Percentiles rank a stretch among this genome's conserved stretches.
Conservation (phyloP, 768 basidiomycete species). For the Podaxis mareebaensis region DNA sequence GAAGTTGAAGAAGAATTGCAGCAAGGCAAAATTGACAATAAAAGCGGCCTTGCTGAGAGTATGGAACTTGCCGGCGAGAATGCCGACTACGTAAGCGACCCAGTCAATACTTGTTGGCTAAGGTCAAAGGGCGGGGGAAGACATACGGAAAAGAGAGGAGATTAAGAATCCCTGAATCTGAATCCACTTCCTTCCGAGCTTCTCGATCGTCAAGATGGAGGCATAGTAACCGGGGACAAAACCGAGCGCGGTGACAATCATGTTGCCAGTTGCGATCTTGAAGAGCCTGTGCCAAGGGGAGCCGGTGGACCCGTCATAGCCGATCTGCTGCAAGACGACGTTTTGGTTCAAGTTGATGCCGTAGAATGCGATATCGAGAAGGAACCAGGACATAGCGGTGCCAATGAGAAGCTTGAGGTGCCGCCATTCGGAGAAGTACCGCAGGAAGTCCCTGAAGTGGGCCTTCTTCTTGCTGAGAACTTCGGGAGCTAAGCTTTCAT, state of each 20-base stretch:
- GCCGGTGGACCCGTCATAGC: constrained; percentile 58
- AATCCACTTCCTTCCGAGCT: constrained; percentile 72
- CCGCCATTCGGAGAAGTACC: constrained; percentile 73
- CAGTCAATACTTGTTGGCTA: not conserved
- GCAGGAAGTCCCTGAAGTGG: constrained; percentile 60
- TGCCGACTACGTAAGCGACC: constrained; percentile 44
- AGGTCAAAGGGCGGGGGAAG: constrained; percentile 10
- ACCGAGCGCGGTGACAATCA: constrained; percentile 74
- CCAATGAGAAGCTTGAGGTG: constrained; percentile 69
- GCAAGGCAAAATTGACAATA: constrained; percentile 70
- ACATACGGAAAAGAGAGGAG: constrained; percentile 64
- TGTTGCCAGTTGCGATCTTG: constrained; percentile 64
- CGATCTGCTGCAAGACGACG: constrained; percentile 74
- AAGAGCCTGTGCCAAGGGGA: constrained; percentile 66
- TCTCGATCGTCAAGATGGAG: constrained; percentile 68
- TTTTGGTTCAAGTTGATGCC: constrained; percentile 75
- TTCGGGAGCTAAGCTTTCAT: constrained; percentile 19
- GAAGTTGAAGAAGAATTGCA: constrained; percentile 86
- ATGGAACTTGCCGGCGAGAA: constrained; percentile 68
- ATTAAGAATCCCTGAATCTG: constrained; percentile 76
- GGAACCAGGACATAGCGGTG: constrained; percentile 71
- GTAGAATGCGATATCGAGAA: constrained; percentile 80
- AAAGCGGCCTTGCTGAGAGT: constrained; percentile 57
- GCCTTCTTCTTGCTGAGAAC: constrained; percentile 42
- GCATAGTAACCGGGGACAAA: constrained; percentile 69